A percentile compares a stretch with the other conserved stretches of the same genome.
These are phyloP conservation scores for Agrocybe praecox DNA, from an alignment of 768 basidiomycete species.

Conservation along the genomic window DNA sequence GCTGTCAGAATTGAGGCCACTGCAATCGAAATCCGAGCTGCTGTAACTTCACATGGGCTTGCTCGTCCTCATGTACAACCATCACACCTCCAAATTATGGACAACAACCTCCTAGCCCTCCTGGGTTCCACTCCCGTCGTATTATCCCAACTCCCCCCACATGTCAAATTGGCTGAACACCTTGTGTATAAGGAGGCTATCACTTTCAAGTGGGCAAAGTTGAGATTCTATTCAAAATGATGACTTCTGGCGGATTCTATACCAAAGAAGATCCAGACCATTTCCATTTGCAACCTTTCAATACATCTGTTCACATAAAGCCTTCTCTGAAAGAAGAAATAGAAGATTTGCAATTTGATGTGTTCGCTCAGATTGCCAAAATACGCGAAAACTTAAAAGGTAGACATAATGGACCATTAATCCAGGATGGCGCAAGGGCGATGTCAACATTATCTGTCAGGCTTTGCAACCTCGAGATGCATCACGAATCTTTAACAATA, in stretches of 20 bases:
- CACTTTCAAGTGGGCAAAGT: neutral
- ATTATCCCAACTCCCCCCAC: neutral
- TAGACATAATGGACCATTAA: neutral
- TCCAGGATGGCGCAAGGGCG: neutral
- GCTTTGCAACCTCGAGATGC: neutral
- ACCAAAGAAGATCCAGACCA: neutral
- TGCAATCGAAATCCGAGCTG: too few species aligned
- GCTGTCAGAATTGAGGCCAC: too few species aligned
- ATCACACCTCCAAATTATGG: neutral
- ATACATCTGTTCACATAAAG: neutral
- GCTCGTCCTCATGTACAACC: neutral
- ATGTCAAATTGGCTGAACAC: neutral
- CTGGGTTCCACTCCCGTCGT: neutral
- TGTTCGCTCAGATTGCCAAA: neutral
- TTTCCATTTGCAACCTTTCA: neutral
- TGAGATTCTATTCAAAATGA: neutral
- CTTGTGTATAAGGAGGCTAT: neutral
- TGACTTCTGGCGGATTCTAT: neutral
- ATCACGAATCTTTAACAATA: neutral
- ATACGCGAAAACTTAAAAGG: neutral
- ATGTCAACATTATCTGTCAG: neutral
- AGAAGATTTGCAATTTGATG: neutral
- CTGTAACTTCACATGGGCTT: too few species aligned
- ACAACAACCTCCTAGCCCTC: neutral
- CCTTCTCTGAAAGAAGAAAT: neutral